A percentile compares a stretch with the other conserved stretches of the same genome.
Conservation (phyloP, 2,329 filamentous ascomycete species). For the Neonectria sp. region DNA sequence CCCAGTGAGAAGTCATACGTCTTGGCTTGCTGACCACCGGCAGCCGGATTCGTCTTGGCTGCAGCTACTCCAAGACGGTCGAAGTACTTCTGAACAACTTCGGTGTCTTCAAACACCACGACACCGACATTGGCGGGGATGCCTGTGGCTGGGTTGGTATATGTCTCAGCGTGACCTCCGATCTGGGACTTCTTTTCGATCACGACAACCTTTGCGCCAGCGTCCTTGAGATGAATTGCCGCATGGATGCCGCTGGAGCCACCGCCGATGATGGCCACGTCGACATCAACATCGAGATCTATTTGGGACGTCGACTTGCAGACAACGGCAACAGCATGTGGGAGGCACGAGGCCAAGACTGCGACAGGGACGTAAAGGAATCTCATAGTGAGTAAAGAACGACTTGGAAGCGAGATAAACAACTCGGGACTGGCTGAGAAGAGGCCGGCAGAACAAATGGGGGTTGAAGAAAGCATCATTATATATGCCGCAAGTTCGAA, state of each 20-base stretch:
- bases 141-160: slow-evolving; percentile 29
- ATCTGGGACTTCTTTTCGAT: slow-evolving; percentile 41
- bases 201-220: slow-evolving; percentile 36
- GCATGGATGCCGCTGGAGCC: slow-evolving; percentile 38
- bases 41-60: slow-evolving; percentile 2
- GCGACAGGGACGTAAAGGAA: neutral
- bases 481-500: too few relatives aligned
- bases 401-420: neutral
- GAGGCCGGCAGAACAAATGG: too few relatives aligned
- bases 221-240: slow-evolving; percentile 39
- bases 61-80: slow-evolving; percentile 27
- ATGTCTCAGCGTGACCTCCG: slow-evolving; percentile 42
- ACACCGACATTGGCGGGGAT: slow-evolving; percentile 35
- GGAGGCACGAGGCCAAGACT: neutral
- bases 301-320: neutral
- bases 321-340: neutral
- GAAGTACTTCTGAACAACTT: slow-evolving; percentile 36
- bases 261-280: slow-evolving; percentile 36
- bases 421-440: neutral
- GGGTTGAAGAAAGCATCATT: too few relatives aligned
- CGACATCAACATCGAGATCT: slow-evolving; percentile 26
- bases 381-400: neutral
- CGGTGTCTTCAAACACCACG: slow-evolving; percentile 28
- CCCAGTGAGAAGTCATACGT: slow-evolving; percentile 38
- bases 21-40: neutral